Percentiles rank a stretch among this genome's conserved stretches.
phyloP scores from a whole-genome alignment of 768 basidiomycete species.

The Pisolithus sp. region DNA sequence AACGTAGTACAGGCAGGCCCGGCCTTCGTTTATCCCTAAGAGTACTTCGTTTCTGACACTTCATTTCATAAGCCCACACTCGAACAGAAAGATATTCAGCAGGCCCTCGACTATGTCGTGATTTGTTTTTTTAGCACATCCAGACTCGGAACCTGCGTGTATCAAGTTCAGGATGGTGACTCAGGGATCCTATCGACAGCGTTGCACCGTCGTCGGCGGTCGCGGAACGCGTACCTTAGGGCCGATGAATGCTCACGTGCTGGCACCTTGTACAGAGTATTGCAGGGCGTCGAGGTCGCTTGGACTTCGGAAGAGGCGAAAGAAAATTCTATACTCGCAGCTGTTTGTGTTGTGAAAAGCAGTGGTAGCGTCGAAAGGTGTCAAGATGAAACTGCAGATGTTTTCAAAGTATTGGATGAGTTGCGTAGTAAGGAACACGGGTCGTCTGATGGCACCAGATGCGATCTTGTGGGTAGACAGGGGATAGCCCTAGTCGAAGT shows the following conservation, averaged over 20 bases:
- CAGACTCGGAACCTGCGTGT: conserved; percentile 61
- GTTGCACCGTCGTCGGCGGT: conserved; percentile 94
- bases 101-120: conserved; percentile 70
- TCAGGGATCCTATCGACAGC: conserved; percentile 55
- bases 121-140: conserved; percentile 79
- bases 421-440: conserved; percentile 19
- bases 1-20: conserved; percentile 71
- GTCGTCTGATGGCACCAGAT: too few relatives aligned
- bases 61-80: conserved; percentile 73
- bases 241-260: conserved; percentile 56
- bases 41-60: too few relatives aligned
- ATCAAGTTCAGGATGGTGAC: conserved; percentile 83
- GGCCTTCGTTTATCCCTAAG: conserved; percentile 12
- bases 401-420: conserved; percentile 55
- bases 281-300: conserved; percentile 46
- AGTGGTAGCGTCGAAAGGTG: conserved; percentile 30
- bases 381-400: conserved; percentile 75
- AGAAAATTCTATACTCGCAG: conserved; percentile 40
- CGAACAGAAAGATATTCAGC: conserved; percentile 98
- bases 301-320: conserved; percentile 52
- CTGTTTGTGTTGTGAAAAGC: conserved; percentile 35
- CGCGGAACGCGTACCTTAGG: conserved; percentile 81
- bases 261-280: conserved; percentile 57
- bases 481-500: too few relatives aligned
- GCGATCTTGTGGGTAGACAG: conserved; percentile 19